A percentile compares a stretch with the other conserved stretches of the same genome.
Conservation (phyloP, 257 asterid species). For the Prunella vulgaris region DNA sequence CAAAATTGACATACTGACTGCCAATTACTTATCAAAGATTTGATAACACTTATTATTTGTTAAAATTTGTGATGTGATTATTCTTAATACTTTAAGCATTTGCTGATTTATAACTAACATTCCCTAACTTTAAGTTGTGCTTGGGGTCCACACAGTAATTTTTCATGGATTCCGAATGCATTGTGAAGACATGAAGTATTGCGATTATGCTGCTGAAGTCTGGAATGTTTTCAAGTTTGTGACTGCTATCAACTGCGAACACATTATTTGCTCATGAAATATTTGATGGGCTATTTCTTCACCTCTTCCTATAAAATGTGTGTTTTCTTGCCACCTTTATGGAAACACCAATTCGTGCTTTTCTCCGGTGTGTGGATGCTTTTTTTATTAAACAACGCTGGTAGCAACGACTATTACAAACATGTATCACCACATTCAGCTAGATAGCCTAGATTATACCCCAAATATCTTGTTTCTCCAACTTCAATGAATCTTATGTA, state of each 20-base stretch:
- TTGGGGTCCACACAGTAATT: background rate
- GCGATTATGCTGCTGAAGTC: background rate
- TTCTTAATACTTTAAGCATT: background rate
- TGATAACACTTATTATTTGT: background rate
- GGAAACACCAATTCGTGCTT: background rate
- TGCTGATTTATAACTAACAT: background rate
- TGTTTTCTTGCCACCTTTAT: background rate
- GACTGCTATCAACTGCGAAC: background rate
- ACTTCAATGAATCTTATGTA: slow-evolving; percentile 8
- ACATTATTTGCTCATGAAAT: background rate
- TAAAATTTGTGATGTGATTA: background rate
- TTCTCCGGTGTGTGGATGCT: background rate
- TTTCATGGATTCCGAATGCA: background rate
- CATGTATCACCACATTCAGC: slow-evolving; percentile 12
- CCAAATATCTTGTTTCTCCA: slow-evolving; percentile 1
- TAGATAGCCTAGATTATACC: background rate
- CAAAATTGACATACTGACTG: background rate
- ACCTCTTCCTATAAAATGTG: background rate
- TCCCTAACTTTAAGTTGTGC: background rate
- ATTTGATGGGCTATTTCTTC: background rate
- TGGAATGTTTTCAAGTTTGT: slow-evolving; percentile 2
- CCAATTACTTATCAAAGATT: background rate
- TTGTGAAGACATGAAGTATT: background rate
- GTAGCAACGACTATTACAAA: background rate
- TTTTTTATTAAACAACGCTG: background rate